These are phyloP conservation scores for Saccharata proteae DNA, from an alignment of 2,329 filamentous ascomycete species.

Conservation along the genomic window DNA sequence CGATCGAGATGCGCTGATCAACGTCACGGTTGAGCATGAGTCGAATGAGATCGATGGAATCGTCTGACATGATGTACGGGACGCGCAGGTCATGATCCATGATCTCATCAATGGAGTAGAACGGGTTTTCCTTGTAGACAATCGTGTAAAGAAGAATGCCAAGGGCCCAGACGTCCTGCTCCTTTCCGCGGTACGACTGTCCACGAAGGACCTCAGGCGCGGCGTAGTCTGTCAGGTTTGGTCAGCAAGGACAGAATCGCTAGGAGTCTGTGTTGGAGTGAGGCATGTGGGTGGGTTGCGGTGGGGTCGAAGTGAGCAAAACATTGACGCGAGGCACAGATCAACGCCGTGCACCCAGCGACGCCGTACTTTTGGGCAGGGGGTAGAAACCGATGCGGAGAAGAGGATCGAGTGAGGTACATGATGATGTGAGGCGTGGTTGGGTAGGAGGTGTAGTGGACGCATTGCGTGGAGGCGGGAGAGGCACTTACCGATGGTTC, in stretches of 20 bases:
- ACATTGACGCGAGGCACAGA: too few species aligned
- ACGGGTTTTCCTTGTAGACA: constrained; percentile 98
- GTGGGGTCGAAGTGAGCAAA: neutral
- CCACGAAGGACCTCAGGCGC: constrained; percentile 95
- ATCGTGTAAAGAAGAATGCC: constrained; percentile 97
- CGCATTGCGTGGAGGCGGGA: neutral
- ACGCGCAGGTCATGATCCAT: constrained; percentile 93
- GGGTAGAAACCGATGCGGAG: too few species aligned
- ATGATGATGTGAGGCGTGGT: neutral
- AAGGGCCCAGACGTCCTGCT: constrained; percentile 96
- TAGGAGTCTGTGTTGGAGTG: neutral
- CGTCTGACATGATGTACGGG: constrained; percentile 77
- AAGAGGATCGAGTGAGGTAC: neutral
- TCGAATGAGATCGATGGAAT: constrained; percentile 83
- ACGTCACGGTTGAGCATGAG: constrained; percentile 90
- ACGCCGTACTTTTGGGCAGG: too few species aligned
- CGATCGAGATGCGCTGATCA: constrained; percentile 69
- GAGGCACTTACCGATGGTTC: constrained; percentile 71
- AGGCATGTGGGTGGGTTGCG: neutral
- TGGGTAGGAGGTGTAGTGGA: neutral
- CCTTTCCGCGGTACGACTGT: constrained; percentile 82
- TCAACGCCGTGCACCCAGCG: too few species aligned
- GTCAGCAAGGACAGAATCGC: too few species aligned
- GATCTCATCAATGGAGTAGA: constrained; percentile 98
- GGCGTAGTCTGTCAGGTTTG: constrained; percentile 63